Evolutionary conservation across 225 moss, liverwort and hornwort genomes (phyloP), one percentile per base, ranked within the genome.

Genomic region (Sphagnum contortum): DNA sequence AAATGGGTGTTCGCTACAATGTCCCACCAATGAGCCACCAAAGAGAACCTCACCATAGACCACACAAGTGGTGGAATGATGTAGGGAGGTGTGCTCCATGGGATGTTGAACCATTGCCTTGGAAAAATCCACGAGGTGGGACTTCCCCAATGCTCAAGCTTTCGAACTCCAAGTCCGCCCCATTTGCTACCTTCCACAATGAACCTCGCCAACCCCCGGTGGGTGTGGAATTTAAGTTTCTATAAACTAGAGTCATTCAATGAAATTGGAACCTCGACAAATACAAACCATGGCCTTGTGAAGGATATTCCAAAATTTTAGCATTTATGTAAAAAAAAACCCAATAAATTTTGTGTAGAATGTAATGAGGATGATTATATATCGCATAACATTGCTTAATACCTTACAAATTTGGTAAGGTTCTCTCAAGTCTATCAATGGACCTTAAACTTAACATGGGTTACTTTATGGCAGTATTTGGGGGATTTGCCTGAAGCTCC

Each of bases 1-100:
- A 69, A 49, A 53, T 73, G 3, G 48, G 51, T 0, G 73, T 69
- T 9, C 50, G 58, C 54, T 69, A 70, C 4, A 66, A 73, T 5
- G 76, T 76, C 58, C 64, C 64, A 48, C 76, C 83, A 2, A 63
- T 53, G 2, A 47, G 56, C 1, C 52, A 60, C 57, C 10, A 63
- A 8, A 73, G 68, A 0, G 83, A 71, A 0, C 83, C 79, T 0
- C 51, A 53, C 1, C 45, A 45, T 29, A 64, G 66, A 12, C 76
- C 73, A 66, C 73, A 60, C 45, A 1, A 46, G 0, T 83, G 77
- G 83, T 83, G 80, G 80, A 47, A 68, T 8, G 76, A 83, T 57
- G 64, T 63, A 1, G 65, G 64, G 8, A 60, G 67, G 10, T 50
- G 77, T 4, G 79, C 80, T 0, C 80, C 79, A 77, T 79, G 80